Evolutionary conservation across 1,284 basidiomycete species (phyloP).

Genomic region (Austroboletus olivaceoglutinosus): DNA sequence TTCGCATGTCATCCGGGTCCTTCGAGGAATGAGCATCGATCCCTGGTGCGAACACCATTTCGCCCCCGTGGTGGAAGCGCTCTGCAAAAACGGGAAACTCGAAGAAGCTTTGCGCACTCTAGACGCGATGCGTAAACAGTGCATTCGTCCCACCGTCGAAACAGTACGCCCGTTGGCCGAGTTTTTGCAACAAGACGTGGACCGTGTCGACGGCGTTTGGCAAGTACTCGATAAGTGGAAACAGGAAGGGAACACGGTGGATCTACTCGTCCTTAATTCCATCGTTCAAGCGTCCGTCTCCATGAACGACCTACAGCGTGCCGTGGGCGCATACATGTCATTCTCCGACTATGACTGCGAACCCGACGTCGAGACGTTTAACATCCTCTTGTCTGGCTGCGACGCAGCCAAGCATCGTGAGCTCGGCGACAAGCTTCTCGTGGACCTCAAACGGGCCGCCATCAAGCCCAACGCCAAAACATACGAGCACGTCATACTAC

Average conservation of each 20-base stretch:
- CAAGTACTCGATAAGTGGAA: slow-evolving; percentile 60
- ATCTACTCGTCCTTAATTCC: slow-evolving; percentile 61
- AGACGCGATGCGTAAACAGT: slow-evolving; percentile 51
- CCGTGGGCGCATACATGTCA: slow-evolving; percentile 72
- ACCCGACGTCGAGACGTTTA: slow-evolving; percentile 68
- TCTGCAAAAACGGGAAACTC: slow-evolving; percentile 50
- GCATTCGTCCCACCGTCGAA: slow-evolving; percentile 43
- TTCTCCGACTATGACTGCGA: slow-evolving; percentile 52
- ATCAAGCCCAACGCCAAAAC: slow-evolving; percentile 57
- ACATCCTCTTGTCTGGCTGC: slow-evolving; percentile 67
- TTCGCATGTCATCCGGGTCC: slow-evolving; percentile 55
- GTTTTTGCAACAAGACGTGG: slow-evolving; percentile 45
- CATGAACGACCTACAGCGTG: slow-evolving; percentile 72
- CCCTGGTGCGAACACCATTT: slow-evolving; percentile 66
- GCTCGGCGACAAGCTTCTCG: slow-evolving; percentile 60
- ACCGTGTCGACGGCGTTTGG: slow-evolving; percentile 67
- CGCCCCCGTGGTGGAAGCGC: slow-evolving; percentile 65
- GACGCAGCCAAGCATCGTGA: slow-evolving; percentile 51
- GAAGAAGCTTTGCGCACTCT: slow-evolving; percentile 59
- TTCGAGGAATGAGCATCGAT: slow-evolving; percentile 47
- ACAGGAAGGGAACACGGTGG: slow-evolving; percentile 50
- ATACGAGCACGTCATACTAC: slow-evolving; percentile 64
- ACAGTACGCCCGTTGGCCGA: slow-evolving; percentile 55
- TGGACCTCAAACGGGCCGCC: slow-evolving; percentile 56
- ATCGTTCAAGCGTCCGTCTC: slow-evolving; percentile 62